Conservation (phyloP, 2,329 filamentous ascomycete species). For the Chaetomium globosum region DNA sequence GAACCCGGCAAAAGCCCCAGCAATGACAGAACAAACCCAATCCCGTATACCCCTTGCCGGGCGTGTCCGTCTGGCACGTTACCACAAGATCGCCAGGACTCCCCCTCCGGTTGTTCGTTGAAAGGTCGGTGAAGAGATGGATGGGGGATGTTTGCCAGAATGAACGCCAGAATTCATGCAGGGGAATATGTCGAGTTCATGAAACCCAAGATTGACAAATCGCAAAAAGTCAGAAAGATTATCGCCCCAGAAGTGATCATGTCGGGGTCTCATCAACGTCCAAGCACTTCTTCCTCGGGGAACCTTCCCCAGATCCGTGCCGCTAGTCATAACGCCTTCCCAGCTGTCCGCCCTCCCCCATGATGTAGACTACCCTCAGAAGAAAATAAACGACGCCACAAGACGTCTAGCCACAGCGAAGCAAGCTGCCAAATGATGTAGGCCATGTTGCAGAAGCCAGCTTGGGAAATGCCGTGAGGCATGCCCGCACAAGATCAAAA, state of each 20-base stretch:
- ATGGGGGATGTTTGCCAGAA: conserved; percentile 14
- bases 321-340: conserved; percentile 27
- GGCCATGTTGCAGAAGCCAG: neutral
- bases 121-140: neutral
- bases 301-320: conserved; percentile 4
- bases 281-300: conserved; percentile 13
- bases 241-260: conserved; percentile 22
- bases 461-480: neutral
- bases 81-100: neutral
- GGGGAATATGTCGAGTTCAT: conserved; percentile 22
- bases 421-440: neutral
- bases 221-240: conserved; percentile 24
- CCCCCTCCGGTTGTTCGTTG: conserved; percentile 1
- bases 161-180: conserved; percentile 27
- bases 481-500: neutral
- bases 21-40: neutral
- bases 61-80: neutral
- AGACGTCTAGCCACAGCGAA: neutral
- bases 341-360: conserved; percentile 14
- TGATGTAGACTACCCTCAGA: conserved; percentile 18
- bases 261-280: conserved; percentile 21
- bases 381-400: conserved; percentile 4
- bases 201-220: conserved; percentile 29
- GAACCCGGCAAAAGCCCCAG: neutral
- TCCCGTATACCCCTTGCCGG: neutral